phyloP scores from a whole-genome alignment of 1,139 yeast species.

The Suhomyces yuchorum region DNA sequence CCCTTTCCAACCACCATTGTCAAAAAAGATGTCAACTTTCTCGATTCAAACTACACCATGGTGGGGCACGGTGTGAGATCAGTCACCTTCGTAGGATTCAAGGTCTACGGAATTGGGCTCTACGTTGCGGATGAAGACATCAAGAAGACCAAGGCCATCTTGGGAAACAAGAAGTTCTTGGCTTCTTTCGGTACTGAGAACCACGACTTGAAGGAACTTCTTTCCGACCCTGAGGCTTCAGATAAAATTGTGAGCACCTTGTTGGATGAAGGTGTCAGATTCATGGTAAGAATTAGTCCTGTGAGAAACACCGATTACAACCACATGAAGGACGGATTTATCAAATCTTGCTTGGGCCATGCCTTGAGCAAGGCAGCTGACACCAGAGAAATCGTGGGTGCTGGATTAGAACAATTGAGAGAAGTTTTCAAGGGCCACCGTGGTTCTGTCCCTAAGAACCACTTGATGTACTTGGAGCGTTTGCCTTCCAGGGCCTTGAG shows the following conservation, averaged over 20 bases:
- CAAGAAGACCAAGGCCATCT: constrained; percentile 44
- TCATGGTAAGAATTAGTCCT: constrained; percentile 78
- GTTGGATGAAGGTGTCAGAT: constrained; percentile 59
- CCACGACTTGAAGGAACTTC: constrained; percentile 20
- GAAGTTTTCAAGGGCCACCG: constrained; percentile 48
- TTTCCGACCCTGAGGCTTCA: constrained; percentile 38
- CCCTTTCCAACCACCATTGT: constrained; percentile 49
- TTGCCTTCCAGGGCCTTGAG: constrained; percentile 47
- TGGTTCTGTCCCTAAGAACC: constrained; percentile 69
- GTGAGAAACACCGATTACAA: constrained; percentile 86
- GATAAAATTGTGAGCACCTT: constrained; percentile 55
- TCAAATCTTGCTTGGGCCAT: constrained; percentile 69
- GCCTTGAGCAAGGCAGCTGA: constrained; percentile 39
- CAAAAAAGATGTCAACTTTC: constrained; percentile 22
- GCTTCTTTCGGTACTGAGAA: constrained; percentile 16
- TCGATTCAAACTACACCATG: constrained; percentile 42
- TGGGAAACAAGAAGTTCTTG: constrained; percentile 24
- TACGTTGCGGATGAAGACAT: constrained; percentile 68
- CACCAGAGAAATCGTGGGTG: constrained; percentile 37
- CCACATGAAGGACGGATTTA: constrained; percentile 86
- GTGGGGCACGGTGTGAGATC: constrained; percentile 81
- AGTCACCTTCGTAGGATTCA: constrained; percentile 80
- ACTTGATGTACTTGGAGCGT: constrained; percentile 54
- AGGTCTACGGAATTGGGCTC: constrained; percentile 84
- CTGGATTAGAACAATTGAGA: constrained; percentile 60